Conservation (phyloP, 305 asterid species). For the Solanum hybrid region DNA sequence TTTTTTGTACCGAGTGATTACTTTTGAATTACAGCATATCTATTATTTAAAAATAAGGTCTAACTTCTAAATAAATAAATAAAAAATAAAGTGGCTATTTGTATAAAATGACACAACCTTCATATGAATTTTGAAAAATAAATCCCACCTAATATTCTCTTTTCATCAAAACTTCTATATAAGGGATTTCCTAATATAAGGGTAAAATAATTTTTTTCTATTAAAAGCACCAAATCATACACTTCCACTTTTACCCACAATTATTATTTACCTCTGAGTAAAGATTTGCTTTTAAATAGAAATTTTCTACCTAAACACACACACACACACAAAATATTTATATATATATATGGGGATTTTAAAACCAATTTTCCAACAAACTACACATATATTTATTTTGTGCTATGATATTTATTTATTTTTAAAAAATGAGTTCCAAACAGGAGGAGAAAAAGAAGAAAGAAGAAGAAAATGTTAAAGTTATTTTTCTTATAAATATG, state of each 20-base stretch:
- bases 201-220: neutral
- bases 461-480: neutral
- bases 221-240: neutral
- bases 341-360: neutral
- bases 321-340: neutral
- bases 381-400: neutral
- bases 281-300: neutral
- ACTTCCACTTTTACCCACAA: neutral
- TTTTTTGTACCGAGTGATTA: too few relatives aligned
- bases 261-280: neutral
- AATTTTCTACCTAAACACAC: neutral
- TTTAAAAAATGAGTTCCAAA: neutral
- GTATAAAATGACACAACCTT: neutral
- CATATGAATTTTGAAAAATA: neutral
- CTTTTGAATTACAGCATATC: neutral
- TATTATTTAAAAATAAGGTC: neutral
- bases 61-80: neutral
- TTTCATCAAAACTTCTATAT: neutral
- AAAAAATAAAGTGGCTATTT: neutral
- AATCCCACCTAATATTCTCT: neutral
- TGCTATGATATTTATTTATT: neutral
- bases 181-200: neutral
- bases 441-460: neutral
- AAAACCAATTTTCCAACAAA: neutral
- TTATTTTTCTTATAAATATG: neutral